Evolutionary conservation across 352 stramenopile species (phyloP), one percentile per base, ranked within the genome.

Genomic region (Plasmopara viticola): DNA sequence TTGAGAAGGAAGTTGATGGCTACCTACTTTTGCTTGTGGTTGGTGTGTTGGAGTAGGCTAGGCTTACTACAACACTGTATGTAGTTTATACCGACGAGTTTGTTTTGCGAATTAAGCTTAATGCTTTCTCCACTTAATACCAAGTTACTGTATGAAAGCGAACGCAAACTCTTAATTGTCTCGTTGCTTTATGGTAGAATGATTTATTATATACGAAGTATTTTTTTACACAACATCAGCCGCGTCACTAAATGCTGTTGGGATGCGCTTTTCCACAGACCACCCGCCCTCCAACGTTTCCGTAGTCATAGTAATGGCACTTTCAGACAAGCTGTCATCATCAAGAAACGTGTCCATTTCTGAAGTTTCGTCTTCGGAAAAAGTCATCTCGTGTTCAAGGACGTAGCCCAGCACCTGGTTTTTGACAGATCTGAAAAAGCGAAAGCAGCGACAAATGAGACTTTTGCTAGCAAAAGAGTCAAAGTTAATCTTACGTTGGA

Each of bases 381-480:
- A 67, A 10, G 58, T 59, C 8, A 88, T 60, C 37, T 90, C 78
- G 9, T 87, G 76, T 58, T 91, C 84, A 4, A 94, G 69, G 20
- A 90, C 77, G 40, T 94, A 94, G 5, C 84, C 84, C 9, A 94
- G 66, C 9, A 94, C 58, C 51, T 91, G 78, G 37, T 87, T 79
- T 61, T 94, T 91, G 31, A 90, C 61, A 2, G 84, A 90, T 44
- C 81, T 91, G 41, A 20, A 37, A 4, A 54, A 9, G 30, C 48
- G 15, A 25, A 62, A 25, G 38, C n/a, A 20, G 39, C 9, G 17
- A 25, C 48, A 28, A 60, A 31, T 15, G 8, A 44, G 20, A 41
- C 5, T 9, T 41, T 15, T 39, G 33, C 35, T 33, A 48, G 9
- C 17, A 7, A 5, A 25, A 41, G 6, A 49, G 28, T 6, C n/a